Conservation (phyloP, 2,329 filamentous ascomycete species). For the Hymenoscyphus fructigenus region DNA sequence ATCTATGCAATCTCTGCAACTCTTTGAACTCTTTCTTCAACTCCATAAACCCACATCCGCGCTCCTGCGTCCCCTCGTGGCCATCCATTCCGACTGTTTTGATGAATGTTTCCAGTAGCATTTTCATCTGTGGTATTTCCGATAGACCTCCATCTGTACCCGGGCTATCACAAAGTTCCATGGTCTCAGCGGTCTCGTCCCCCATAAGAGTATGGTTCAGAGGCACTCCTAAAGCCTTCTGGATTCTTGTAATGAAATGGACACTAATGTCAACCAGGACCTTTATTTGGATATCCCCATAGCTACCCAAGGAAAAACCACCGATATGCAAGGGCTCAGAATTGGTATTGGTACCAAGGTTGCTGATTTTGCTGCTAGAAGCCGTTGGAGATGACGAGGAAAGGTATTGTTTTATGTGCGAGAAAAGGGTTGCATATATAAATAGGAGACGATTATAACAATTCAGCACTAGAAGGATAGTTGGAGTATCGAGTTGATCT, state of each 20-base stretch:
- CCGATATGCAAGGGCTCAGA: background rate
- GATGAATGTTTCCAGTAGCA: background rate
- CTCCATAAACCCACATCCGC: background rate
- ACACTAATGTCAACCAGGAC: slow-evolving; percentile 7
- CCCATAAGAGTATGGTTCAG: background rate
- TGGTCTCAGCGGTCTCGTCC: background rate
- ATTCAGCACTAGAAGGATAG: background rate
- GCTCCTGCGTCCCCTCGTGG: background rate
- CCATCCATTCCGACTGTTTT: background rate
- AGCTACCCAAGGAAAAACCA: slow-evolving; percentile 1
- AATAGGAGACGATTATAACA: slow-evolving; percentile 1
- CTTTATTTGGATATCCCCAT: slow-evolving; percentile 4
- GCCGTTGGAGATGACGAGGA: background rate
- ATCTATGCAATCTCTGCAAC: background rate
- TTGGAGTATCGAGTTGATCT: slow-evolving; percentile 1
- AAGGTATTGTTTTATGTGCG: slow-evolving; percentile 5
- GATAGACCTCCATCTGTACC: background rate
- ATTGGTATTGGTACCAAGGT: background rate
- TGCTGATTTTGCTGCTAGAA: background rate
- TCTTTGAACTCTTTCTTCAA: slow-evolving; percentile 1
- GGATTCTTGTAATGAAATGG: slow-evolving; percentile 5
- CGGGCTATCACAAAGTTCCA: background rate
- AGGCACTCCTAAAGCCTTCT: slow-evolving; percentile 3
- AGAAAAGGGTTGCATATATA: slow-evolving; percentile 2
- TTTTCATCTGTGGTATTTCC: background rate